Base-by-base conservation (phyloP, 164 flowering plant genomes). In the Chloranthus sessilifolius region DNA sequence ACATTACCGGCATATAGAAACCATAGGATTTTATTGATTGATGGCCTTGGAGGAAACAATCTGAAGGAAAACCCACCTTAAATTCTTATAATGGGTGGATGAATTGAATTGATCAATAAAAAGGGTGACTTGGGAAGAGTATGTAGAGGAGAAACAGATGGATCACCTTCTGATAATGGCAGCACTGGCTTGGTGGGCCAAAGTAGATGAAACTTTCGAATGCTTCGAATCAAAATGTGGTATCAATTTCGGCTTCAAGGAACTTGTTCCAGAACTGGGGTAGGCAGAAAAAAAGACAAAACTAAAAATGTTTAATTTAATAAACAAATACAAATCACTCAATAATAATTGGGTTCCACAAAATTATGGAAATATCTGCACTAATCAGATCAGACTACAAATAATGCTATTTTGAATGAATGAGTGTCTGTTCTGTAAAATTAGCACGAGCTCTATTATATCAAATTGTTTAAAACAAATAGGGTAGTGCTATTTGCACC, bases 151-250 rank as follows among this genome's bases (percentile, higher is more conserved):
- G 7, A 27, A 17, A 23, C 21, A 35, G 15, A 38, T 16, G 9
- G 23, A 33, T 49, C 36, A 68, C 75, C 71, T 66, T 34, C 54
- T 58, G 46, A 56, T 56, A 51, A 72, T 14, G 9, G 74, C 68
- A 14, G 30, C 30, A 38, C 56, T 55, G 23, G 64, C 70, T 24
- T 49, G 63, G 58, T 72, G 72, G 50, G 72, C 70, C 17, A 66
- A 33, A 27, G 1, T 20, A 1, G 75, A 69, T 7, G 66, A 62
- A 3, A 71, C 61, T 59, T 46, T 69, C 1, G 71, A 64, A 11
- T 58, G 62, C 3, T 53, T 17, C 1, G 77, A 75, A 58, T 72
- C 69, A 50, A 64, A 75, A 49, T 63, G 64, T n/a, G 74, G 76
- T 11, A 75, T 67, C 59, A 75, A 33, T 43, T 72, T 72, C 3